Evolutionary conservation across 179 eudicot species (phyloP).

Genomic region (Kewa caespitosa): DNA sequence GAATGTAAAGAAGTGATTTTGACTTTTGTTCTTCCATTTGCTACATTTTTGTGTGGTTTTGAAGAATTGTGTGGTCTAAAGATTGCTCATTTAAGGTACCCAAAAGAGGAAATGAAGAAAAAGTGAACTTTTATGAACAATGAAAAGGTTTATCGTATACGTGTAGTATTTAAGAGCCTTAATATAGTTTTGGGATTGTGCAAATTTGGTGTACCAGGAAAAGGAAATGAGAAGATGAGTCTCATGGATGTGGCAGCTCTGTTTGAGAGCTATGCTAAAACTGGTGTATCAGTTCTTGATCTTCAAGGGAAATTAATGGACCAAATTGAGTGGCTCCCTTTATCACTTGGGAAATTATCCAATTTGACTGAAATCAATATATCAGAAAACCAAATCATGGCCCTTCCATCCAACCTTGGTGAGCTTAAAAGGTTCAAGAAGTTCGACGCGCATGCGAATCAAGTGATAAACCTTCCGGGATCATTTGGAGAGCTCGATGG

Average conservation of each 20-base stretch:
- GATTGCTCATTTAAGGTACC: neutral
- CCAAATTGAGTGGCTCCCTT: slow-evolving; percentile 70
- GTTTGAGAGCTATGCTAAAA: slow-evolving; percentile 46
- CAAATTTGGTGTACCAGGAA: slow-evolving; percentile 12
- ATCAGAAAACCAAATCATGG: slow-evolving; percentile 57
- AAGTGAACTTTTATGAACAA: neutral
- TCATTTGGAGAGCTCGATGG: slow-evolving; percentile 50
- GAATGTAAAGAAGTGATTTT: no score
- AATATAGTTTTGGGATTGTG: neutral
- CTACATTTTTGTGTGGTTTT: neutral
- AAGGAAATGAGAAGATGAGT: slow-evolving; percentile 39
- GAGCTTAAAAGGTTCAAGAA: slow-evolving; percentile 42
- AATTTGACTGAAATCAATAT: slow-evolving; percentile 45
- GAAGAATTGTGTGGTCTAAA: neutral
- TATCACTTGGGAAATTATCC: slow-evolving; percentile 51
- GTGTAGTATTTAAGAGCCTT: neutral
- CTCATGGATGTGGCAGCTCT: slow-evolving; percentile 50
- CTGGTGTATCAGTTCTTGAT: slow-evolving; percentile 44
- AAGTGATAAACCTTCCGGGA: slow-evolving; percentile 63
- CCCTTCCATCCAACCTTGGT: slow-evolving; percentile 55
- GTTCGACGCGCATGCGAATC: slow-evolving; percentile 60
- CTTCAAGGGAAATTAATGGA: slow-evolving; percentile 54
- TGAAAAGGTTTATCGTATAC: no score
- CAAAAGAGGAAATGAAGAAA: neutral
- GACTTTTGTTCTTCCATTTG: slow-evolving; percentile 6